Conservation (phyloP, 2,329 filamentous ascomycete genomes). For the Cladophialophora yegresii region DNA sequence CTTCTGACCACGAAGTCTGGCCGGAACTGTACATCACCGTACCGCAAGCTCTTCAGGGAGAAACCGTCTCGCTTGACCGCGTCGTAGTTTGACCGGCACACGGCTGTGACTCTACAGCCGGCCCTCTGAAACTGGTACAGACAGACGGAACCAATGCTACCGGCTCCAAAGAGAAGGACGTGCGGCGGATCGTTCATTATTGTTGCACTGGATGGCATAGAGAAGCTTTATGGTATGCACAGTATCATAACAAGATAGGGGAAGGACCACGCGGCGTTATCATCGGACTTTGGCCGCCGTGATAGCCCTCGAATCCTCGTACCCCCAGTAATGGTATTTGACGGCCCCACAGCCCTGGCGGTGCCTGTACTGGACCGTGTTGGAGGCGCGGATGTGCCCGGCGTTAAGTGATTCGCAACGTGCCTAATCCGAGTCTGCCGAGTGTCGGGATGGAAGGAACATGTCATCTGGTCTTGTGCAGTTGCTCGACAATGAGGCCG, state of each 20-base stretch:
- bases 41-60: slow-evolving; percentile 59
- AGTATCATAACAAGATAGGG: not conserved
- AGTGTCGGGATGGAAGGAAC: not conserved
- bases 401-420: not conserved
- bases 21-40: slow-evolving; percentile 66
- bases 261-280: not conserved
- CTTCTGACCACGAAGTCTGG: slow-evolving; percentile 64
- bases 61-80: slow-evolving; percentile 54
- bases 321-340: too few species aligned
- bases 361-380: not conserved
- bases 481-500: not conserved
- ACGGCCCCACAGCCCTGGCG: not conserved
- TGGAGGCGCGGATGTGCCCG: not conserved
- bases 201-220: not conserved
- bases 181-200: slow-evolving; percentile 29
- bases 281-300: not conserved
- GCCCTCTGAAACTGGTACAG: slow-evolving; percentile 37
- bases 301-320: not conserved
- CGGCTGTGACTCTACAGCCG: slow-evolving; percentile 54
- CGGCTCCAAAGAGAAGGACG: slow-evolving; percentile 34
- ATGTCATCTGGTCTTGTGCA: not conserved
- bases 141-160: slow-evolving; percentile 34
- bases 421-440: not conserved
- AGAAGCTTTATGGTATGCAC: not conserved
- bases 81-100: slow-evolving; percentile 61